Percentiles rank a stretch among this genome's conserved stretches.
phyloP scores from a whole-genome alignment of 2,329 filamentous ascomycete species.

The Teratosphaeria viscida region DNA sequence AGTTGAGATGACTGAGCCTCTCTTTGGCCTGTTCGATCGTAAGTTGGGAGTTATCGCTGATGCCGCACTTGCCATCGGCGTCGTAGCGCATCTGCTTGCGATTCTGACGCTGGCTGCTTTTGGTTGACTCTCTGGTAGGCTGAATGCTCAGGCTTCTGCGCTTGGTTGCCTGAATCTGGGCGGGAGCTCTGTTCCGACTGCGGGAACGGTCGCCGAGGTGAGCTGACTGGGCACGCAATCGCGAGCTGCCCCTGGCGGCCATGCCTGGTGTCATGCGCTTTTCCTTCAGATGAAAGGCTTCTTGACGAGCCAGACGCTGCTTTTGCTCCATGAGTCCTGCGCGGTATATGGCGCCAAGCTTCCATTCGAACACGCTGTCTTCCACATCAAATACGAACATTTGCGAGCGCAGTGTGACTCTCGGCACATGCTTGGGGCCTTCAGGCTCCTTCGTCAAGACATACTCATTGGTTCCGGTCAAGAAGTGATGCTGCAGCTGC shows the following conservation, averaged over 20 bases:
- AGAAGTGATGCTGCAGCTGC: constrained; percentile 89
- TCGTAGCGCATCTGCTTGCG: constrained; percentile 55
- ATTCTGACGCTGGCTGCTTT: constrained; percentile 16
- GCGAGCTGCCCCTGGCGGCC: constrained; percentile 40
- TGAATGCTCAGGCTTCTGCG: constrained; percentile 31
- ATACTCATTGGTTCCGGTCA: constrained; percentile 78
- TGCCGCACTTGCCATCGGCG: constrained; percentile 60
- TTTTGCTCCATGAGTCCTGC: constrained; percentile 80
- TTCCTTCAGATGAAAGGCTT: constrained; percentile 78
- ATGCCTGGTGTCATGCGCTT: constrained; percentile 65
- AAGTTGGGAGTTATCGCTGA: constrained; percentile 63
- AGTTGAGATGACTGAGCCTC: constrained; percentile 68
- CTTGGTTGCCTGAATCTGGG: constrained; percentile 10
- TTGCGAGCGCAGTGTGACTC: constrained; percentile 69
- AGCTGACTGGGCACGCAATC: constrained; percentile 44
- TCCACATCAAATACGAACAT: constrained; percentile 85
- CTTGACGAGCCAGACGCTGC: constrained; percentile 79
- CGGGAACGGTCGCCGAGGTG: constrained; percentile 33
- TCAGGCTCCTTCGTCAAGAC: constrained; percentile 78
- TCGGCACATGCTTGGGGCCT: constrained; percentile 75
- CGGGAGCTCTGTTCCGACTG: constrained; percentile 10
- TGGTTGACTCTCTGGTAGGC: constrained; percentile 11
- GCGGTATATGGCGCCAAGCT: constrained; percentile 86
- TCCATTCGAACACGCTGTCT: constrained; percentile 96
- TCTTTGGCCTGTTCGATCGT: constrained; percentile 66